Conservation (phyloP, 306 rosid species). For the Datisca glomerata region DNA sequence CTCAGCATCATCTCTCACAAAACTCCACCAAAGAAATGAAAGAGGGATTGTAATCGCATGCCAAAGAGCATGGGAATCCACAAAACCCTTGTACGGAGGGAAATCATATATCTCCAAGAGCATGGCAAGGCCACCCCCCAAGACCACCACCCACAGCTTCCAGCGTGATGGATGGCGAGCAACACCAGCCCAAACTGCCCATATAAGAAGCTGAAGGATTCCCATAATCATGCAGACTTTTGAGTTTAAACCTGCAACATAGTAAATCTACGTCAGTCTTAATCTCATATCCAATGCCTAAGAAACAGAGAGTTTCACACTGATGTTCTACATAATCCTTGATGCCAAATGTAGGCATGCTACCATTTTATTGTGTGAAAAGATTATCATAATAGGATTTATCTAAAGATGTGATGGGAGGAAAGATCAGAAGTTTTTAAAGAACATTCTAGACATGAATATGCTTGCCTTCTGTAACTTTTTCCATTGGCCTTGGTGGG, state of each 20-base stretch:
- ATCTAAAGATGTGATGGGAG: no score
- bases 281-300: neutral
- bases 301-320: no score
- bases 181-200: constrained; percentile 65
- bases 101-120: constrained; percentile 60
- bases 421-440: no score
- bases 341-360: no score
- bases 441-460: no score
- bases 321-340: no score
- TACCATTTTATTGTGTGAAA: no score
- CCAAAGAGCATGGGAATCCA: constrained; percentile 78
- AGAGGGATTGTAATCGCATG: constrained; percentile 67
- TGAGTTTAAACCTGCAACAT: constrained; percentile 59
- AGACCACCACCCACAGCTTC: constrained; percentile 63
- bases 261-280: neutral
- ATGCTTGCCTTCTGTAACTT: no score
- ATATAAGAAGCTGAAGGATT: constrained; percentile 57
- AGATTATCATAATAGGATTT: no score
- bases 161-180: constrained; percentile 50
- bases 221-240: constrained; percentile 60
- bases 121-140: constrained; percentile 48
- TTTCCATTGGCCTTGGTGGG: no score
- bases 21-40: constrained; percentile 89
- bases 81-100: constrained; percentile 83
- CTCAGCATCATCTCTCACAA: constrained; percentile 84